Base-by-base conservation (phyloP, 179 eudicot genomes). In the Camellia oleifera region DNA sequence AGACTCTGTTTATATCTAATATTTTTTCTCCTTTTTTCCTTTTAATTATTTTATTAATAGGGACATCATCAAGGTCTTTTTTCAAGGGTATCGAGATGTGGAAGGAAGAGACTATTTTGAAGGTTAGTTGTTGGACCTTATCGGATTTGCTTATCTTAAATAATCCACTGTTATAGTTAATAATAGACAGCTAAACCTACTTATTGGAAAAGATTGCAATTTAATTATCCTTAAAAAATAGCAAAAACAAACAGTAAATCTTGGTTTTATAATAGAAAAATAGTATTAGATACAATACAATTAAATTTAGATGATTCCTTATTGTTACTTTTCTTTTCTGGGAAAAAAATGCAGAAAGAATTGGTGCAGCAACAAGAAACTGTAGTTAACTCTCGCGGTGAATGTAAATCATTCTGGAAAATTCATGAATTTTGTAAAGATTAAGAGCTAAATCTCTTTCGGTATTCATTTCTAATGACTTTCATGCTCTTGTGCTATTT, bases 61-160 rank as follows among this genome's bases (percentile, higher is more conserved):
- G 99, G 80, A 96, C 99, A 71, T 96, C 99, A 75, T 86, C 96
- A n/a, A 92, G 99, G 84, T 94, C 99, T 8, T 89, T 96, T 50
- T 87, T 79, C 46, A 96, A 84, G 90, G 99, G 90, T 3, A 88
- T 88, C 79, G 91, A 86, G 81, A 96, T 94, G 99, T 96, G 99
- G 99, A 96, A 94, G 81, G 98, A 96, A 82, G 99, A 96, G 90
- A 89, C 95, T 58, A 68, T 91, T 20, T 68, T 91, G 80, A 92
- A 91, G 91, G 99, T 93, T 65, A 64, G 77, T 69, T 64, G 12
- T 14, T 26, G 13, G 0, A 69, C 26, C 18, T 18, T 58, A 50
- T 60, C 58, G 1, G 11, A 58, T 20, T 13, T 48, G n/a, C 53
- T 40, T 32, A 32, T 74, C 44, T 42, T 44, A 7, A 62, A 20